Percentiles rank a stretch among this genome's conserved stretches.
These are phyloP conservation scores for Urtica urens DNA, from an alignment of 306 rosid genomes.

Conservation along the genomic window DNA sequence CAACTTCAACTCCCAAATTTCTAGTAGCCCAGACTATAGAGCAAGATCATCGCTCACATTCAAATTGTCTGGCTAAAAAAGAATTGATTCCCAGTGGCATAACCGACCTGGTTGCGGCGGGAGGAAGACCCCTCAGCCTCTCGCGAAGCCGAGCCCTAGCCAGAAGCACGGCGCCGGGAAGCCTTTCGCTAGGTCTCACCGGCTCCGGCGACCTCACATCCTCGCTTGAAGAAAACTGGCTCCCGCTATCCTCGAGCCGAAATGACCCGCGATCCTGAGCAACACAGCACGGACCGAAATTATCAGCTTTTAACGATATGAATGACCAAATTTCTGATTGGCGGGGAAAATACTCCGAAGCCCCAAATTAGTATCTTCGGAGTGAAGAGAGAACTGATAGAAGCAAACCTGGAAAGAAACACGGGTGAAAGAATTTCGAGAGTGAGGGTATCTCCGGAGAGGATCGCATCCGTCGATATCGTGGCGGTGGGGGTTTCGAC, in stretches of 20 bases:
- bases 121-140: constrained; percentile 69
- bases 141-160: constrained; percentile 80
- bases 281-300: constrained; percentile 1
- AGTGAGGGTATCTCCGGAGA: constrained; percentile 30
- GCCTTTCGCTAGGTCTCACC: constrained; percentile 38
- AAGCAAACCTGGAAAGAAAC: constrained; percentile 18
- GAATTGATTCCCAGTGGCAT: too few species aligned
- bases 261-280: constrained; percentile 37
- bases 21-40: too few species aligned
- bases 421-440: constrained; percentile 36
- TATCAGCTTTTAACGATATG: background rate
- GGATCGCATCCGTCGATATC: constrained; percentile 33
- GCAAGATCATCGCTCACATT: too few species aligned
- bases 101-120: constrained; percentile 45
- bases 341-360: too few species aligned
- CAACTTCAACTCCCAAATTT: too few species aligned
- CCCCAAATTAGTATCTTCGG: too few species aligned
- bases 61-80: too few species aligned
- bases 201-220: constrained; percentile 20
- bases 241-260: constrained; percentile 28
- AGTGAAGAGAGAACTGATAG: background rate
- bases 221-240: constrained; percentile 21
- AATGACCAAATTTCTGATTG: background rate
- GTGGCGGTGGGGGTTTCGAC: constrained; percentile 23
- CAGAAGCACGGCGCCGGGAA: constrained; percentile 65